phyloP scores from a whole-genome alignment of 2,329 filamentous ascomycete species.

The Aspergillus sojae region DNA sequence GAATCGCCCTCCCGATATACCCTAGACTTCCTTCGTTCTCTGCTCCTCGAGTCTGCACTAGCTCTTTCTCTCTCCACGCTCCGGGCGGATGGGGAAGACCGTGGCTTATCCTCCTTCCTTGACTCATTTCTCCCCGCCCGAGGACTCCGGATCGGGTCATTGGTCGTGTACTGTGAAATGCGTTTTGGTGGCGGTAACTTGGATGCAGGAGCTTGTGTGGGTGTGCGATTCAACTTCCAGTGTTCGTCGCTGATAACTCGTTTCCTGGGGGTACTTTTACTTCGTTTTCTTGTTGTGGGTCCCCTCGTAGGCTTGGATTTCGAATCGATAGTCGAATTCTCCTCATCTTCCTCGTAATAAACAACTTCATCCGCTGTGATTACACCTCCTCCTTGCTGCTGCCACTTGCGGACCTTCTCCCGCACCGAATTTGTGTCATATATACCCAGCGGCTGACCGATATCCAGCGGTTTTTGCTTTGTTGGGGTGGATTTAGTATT shows the following conservation, averaged over 20 bases:
- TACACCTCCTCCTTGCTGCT: conserved; percentile 72
- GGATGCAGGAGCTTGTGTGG: conserved; percentile 43
- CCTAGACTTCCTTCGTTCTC: conserved; percentile 28
- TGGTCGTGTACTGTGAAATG: conserved; percentile 43
- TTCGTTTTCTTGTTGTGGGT: conserved; percentile 40
- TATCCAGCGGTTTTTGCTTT: conserved; percentile 58
- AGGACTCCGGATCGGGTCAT: conserved; percentile 30
- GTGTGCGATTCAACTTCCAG: conserved; percentile 64
- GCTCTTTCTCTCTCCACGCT: conserved; percentile 32
- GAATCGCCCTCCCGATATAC: conserved; percentile 25
- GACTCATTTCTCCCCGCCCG: conserved; percentile 31
- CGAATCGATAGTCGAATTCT: conserved; percentile 29
- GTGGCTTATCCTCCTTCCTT: conserved; percentile 28
- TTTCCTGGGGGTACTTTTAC: conserved; percentile 75
- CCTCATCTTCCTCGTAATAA: conserved; percentile 59
- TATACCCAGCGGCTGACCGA: conserved; percentile 56
- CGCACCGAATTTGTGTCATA: conserved; percentile 68
- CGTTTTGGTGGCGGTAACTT: conserved; percentile 48
- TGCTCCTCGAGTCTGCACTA: conserved; percentile 26
- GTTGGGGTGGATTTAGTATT: conserved; percentile 57
- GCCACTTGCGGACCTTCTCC: conserved; percentile 82
- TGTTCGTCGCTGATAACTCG: conserved; percentile 91
- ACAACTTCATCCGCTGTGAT: conserved; percentile 62
- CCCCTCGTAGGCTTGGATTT: conserved; percentile 24
- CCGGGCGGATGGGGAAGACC: conserved; percentile 26